A percentile compares a stretch with the other conserved stretches of the same genome.
phyloP scores from a whole-genome alignment of 805 yeast species.

The Priceomyces fermenticarens region DNA sequence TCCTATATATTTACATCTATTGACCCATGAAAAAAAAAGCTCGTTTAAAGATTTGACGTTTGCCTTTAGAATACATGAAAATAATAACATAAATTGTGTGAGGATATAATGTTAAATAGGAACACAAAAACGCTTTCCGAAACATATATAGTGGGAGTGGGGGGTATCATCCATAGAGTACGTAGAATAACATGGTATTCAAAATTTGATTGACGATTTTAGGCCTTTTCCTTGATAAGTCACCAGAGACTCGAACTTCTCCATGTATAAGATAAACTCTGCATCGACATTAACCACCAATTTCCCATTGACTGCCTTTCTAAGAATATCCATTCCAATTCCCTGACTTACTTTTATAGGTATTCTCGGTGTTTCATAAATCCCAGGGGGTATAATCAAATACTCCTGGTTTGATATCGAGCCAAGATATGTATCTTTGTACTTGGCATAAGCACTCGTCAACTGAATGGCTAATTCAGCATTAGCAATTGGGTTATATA shows the following conservation, averaged over 20 bases:
- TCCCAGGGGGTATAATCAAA: conserved; percentile 51
- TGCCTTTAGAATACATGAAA: too few species aligned
- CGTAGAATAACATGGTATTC: neutral
- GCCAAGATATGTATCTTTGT: conserved; percentile 47
- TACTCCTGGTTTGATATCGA: conserved; percentile 37
- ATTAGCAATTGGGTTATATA: conserved; percentile 54
- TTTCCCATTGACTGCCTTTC: conserved; percentile 50
- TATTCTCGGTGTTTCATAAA: conserved; percentile 46
- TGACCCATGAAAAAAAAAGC: too few species aligned
- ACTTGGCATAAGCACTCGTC: conserved; percentile 45
- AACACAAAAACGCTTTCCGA: too few species aligned
- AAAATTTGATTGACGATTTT: conserved; percentile 33
- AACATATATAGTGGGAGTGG: too few species aligned
- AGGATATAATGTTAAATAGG: too few species aligned
- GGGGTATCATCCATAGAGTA: too few species aligned
- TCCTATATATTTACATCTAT: too few species aligned
- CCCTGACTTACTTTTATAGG: conserved; percentile 48
- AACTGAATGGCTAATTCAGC: conserved; percentile 41
- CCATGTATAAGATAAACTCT: conserved; percentile 37
- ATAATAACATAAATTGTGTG: too few species aligned
- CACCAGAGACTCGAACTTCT: conserved; percentile 37
- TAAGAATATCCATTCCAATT: conserved; percentile 47
- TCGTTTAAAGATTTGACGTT: too few species aligned
- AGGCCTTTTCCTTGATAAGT: conserved; percentile 46
- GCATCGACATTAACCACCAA: conserved; percentile 48